Evolutionary conservation across 2,329 filamentous ascomycete species (phyloP), one percentile per base, ranked within the genome.

Genomic region (Dendryphion nanum): DNA sequence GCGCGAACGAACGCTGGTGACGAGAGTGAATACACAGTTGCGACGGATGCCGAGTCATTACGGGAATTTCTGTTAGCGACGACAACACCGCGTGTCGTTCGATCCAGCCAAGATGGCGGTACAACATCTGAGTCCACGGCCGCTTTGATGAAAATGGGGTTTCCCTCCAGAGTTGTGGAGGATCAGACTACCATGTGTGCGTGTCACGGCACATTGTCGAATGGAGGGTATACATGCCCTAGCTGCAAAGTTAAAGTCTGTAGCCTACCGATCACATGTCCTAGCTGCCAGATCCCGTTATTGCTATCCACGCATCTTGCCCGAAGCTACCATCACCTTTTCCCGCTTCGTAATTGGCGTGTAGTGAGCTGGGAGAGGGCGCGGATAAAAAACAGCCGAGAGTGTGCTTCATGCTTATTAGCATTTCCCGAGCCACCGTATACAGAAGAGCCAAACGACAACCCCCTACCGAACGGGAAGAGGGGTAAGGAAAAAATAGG

Each of bases 61-160:
- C 80, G 84, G 19, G 89, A 97, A 55, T 76, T 97, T n/a, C 77
- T 97, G 44, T 83, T 97, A 63, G 83, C 82, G 14, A 81, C 86
- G 33, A 97, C 93, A 0, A 96, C 89, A 2, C 93, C 93, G 1
- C 93, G 91, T 0, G 84, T 89, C 14, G 87, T 89, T 10, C 81
- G 86, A 38, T 79, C 82, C 3, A 38, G 44, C 8, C 35, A 37
- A 53, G 42, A 50, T 44, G 23, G 59, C 50, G 37, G 59, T 44
- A 40, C 64, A 39, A 47, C 53, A 4, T 44, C 56, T 50, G 68
- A 77, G 55, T 57, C 55, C 12, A 63, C 73, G 56, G 67, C 61
- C 39, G 75, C 77, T 2, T 73, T 98, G 28, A 78, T 98, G 18
- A 94, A 95, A 86, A 98, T 98, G 91, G 93, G 93, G 4, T 98